These are phyloP conservation scores for Platanthera guangdongensis DNA, from an alignment of 106 monocot species.

Conservation along the genomic window DNA sequence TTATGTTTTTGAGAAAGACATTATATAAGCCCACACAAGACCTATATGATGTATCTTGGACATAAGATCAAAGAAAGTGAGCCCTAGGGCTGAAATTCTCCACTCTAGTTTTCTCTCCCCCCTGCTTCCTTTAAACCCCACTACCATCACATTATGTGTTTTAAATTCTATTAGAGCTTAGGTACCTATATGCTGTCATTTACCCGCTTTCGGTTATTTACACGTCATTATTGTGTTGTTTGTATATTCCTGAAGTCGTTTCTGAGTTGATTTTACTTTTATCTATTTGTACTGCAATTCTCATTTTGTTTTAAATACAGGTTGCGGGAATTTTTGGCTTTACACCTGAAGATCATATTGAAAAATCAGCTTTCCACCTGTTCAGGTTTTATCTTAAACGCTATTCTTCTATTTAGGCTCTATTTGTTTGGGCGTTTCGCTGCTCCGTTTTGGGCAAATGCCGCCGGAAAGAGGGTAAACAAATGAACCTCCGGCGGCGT, in stretches of 20 bases:
- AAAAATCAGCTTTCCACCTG: conserved; percentile 85
- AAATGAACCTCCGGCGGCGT: no score
- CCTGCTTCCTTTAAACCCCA: no score
- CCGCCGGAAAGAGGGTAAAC: no score
- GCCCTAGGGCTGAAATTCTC: no score
- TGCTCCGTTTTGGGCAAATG: no score
- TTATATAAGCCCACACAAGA: no score
- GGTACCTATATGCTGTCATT: not conserved
- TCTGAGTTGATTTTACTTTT: not conserved
- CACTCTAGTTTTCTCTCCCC: no score
- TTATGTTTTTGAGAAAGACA: no score
- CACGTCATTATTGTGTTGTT: not conserved
- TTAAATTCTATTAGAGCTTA: not conserved
- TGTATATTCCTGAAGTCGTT: not conserved
- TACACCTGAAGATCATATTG: conserved; percentile 91
- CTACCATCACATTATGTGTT: no score
- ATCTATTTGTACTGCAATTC: not conserved
- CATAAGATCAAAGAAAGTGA: no score
- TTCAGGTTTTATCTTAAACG: conserved; percentile 51
- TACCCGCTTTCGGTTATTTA: not conserved
- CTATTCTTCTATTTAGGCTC: not conserved
- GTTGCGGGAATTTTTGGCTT: conserved; percentile 97
- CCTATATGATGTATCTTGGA: no score
- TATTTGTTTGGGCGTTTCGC: no score
- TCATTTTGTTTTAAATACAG: conserved; percentile 20